phyloP scores from a whole-genome alignment of 371 early-diverging fungal species.

The Zychaea mexicana region DNA sequence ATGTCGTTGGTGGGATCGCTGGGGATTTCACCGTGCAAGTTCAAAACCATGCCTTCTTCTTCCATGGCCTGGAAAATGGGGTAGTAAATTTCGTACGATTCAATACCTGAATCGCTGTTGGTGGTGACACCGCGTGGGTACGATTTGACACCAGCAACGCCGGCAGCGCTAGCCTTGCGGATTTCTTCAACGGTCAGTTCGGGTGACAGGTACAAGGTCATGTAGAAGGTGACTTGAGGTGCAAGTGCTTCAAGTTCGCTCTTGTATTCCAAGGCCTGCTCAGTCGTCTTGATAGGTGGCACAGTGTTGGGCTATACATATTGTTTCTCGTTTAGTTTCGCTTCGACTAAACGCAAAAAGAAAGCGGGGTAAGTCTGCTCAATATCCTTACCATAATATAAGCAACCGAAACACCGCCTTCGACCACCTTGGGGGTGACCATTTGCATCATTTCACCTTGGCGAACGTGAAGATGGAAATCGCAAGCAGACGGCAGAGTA shows the following conservation, averaged over 20 bases:
- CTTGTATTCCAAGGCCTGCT: conserved; percentile 87
- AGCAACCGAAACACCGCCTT: conserved; percentile 87
- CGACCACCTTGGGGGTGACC: conserved; percentile 80
- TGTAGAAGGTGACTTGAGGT: conserved; percentile 86
- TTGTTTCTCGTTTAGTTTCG: too few relatives aligned
- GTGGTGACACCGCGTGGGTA: conserved; percentile 98
- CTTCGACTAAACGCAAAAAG: too few relatives aligned
- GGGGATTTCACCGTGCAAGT: conserved; percentile 96
- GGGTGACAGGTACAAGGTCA: conserved; percentile 92
- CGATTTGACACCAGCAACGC: conserved; percentile 94
- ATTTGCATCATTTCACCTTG: conserved; percentile 91
- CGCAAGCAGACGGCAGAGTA: conserved; percentile 74
- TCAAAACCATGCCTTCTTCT: conserved; percentile 89
- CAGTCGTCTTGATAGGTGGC: conserved; percentile 88
- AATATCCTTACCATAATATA: conserved; percentile 84
- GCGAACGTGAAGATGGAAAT: conserved; percentile 95
- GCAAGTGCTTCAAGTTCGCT: conserved; percentile 78
- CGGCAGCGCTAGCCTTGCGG: conserved; percentile 80
- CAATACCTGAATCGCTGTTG: conserved; percentile 94
- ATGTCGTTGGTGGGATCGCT: conserved; percentile 81
- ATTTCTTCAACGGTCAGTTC: conserved; percentile 92
- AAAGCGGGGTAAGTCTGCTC: not conserved
- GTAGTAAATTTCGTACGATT: conserved; percentile 88
- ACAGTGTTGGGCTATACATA: conserved; percentile 89
- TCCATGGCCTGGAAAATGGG: conserved; percentile 95